Conservation (phyloP, 257 asterid species). For the Fraxinus excelsior region DNA sequence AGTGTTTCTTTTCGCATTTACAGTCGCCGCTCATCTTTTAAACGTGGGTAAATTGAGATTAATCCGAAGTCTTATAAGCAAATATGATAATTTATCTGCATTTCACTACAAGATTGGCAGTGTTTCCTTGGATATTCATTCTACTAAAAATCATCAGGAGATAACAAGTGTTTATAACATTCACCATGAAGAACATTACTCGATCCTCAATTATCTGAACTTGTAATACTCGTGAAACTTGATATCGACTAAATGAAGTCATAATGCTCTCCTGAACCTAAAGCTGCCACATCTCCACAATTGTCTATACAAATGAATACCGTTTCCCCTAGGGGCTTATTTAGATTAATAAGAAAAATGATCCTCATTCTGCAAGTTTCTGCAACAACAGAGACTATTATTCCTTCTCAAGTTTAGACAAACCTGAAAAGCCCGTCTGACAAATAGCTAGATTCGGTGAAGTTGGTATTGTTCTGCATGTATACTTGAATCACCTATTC, state of each 20-base stretch:
- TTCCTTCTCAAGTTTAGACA: slow-evolving; percentile 6
- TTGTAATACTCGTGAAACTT: slow-evolving; percentile 7
- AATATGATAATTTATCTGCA: background rate
- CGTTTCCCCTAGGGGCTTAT: slow-evolving; percentile 23
- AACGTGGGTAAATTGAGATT: background rate
- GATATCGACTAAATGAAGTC: slow-evolving; percentile 12
- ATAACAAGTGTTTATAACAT: slow-evolving; percentile 1
- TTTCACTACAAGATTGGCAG: background rate
- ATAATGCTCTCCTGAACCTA: background rate
- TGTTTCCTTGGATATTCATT: background rate
- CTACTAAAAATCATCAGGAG: background rate
- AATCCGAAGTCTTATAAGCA: background rate
- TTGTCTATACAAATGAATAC: slow-evolving; percentile 27
- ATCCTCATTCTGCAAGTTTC: slow-evolving; percentile 13
- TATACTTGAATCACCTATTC: slow-evolving; percentile 38
- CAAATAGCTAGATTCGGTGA: background rate
- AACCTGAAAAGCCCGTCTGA: slow-evolving; percentile 8
- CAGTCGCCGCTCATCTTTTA: too few relatives aligned
- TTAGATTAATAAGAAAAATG: slow-evolving; percentile 8
- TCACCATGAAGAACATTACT: slow-evolving; percentile 8
- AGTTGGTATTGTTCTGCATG: background rate
- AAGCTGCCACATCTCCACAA: too few relatives aligned
- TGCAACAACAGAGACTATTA: slow-evolving; percentile 1
- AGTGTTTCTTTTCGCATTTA: too few relatives aligned
- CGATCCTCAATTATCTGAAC: slow-evolving; percentile 2